Conservation (phyloP, 1,284 basidiomycete genomes). For the Ceratobasidium sp. region DNA sequence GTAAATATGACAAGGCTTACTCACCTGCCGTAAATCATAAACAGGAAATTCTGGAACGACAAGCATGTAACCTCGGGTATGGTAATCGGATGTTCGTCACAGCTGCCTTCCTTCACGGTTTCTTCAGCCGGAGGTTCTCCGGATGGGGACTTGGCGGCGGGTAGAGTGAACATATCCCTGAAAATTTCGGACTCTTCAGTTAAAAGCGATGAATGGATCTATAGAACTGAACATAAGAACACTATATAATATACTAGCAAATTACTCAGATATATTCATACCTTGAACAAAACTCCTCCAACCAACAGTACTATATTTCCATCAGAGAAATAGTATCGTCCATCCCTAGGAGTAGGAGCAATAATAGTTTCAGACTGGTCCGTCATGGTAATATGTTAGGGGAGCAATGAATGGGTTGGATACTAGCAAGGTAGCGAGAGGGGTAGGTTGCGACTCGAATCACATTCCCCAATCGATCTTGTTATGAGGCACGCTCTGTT, state of each 20-base stretch:
- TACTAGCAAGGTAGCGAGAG: not conserved
- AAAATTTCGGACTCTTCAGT: constrained; percentile 4
- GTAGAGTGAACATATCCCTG: not conserved
- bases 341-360: not conserved
- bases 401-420: not conserved
- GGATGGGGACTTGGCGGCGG: no score
- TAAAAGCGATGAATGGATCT: constrained; percentile 14
- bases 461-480: not conserved
- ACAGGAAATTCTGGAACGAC: no score
- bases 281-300: constrained; percentile 23
- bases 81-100: constrained; percentile 5
- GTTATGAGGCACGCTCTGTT: not conserved
- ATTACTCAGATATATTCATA: no score
- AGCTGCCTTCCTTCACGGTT: not conserved
- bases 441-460: not conserved
- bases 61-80: not conserved
- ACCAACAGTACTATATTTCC: constrained; percentile 17
- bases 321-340: constrained; percentile 22
- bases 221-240: no score
- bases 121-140: not conserved
- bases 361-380: not conserved
- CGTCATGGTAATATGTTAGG: not conserved
- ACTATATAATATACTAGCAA: no score
- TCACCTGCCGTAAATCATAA: no score
- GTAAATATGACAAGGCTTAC: not conserved